A percentile compares a stretch with the other conserved stretches of the same genome.
phyloP scores from a whole-genome alignment of 148 eudicot species.

The Limonium bicolor region DNA sequence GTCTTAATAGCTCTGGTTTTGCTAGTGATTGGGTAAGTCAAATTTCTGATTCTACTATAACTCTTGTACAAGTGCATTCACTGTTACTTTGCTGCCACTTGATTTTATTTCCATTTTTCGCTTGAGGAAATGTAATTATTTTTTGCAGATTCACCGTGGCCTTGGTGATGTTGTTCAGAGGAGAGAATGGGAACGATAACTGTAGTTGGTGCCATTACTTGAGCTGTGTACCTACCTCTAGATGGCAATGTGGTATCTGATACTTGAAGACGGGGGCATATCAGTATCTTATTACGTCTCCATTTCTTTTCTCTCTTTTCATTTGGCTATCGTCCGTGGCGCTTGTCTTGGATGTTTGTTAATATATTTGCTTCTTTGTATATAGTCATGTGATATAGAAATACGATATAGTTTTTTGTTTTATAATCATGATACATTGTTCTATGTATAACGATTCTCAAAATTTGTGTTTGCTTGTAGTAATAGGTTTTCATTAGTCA shows the following conservation, averaged over 20 bases:
- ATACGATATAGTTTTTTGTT: too few relatives aligned
- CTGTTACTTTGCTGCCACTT: not conserved
- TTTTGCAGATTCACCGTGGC: constrained; percentile 5
- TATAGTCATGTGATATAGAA: too few relatives aligned
- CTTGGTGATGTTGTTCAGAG: not conserved
- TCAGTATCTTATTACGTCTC: too few relatives aligned
- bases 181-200: constrained; percentile 6
- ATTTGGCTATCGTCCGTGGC: constrained; percentile 6
- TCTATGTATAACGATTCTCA: too few relatives aligned
- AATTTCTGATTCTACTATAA: not conserved
- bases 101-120: not conserved
- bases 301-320: constrained; percentile 8
- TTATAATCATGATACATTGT: too few relatives aligned
- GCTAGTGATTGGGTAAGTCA: constrained; percentile 56
- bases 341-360: too few relatives aligned
- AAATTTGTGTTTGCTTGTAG: too few relatives aligned
- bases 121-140: not conserved
- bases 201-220: constrained; percentile 7
- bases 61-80: not conserved
- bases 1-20: constrained; percentile 27
- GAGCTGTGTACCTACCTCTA: constrained; percentile 7
- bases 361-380: too few relatives aligned
- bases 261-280: too few relatives aligned
- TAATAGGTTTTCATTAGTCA: too few relatives aligned
- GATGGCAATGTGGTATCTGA: constrained; percentile 5